Base-by-base conservation (phyloP, 75 land plant genomes). In the Isoetes taiwanensis region DNA sequence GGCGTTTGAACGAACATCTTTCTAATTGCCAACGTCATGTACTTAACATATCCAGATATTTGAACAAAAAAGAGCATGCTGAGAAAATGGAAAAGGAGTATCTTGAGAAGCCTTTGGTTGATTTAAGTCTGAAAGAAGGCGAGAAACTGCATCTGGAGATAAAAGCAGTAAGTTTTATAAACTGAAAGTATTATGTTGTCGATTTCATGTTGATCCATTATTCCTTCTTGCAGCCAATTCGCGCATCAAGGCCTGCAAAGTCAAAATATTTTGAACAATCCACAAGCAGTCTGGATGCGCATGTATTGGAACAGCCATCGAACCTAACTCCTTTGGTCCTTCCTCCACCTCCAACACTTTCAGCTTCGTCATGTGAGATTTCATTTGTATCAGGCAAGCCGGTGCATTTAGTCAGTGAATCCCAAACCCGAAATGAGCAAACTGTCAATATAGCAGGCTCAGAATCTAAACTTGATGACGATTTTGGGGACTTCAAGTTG, bases 41-140 rank as follows among this genome's bases (percentile, higher is more conserved):
- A 46, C n/a, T 5, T 54, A 54, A 5, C 24, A 34, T 27, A 11
- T 9, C 23, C 54, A 88, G 96, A 74, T 90, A 90, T 74, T 56
- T 91, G 48, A 76, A 87, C 73, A 91, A 91, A 70, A 91, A 87
- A 70, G 76, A 83, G 65, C 77, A 81, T 27, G 97, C 97, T 12
- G 97, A 91, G 43, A 83, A 91, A 69, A 80, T 91, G 80, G 95
- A 83, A 32, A 91, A 90, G 46, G 84, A 83, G 21, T 86, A 66
- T 52, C 85, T 76, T 61, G 55, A 74, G 4, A 76, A 76, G 17
- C 80, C 85, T 0, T 73, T 89, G 1, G 78, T 76, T 30, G 95
- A 91, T 64, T 91, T 86, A 56, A 91, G 97, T 78, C 75, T 91
- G 30, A 91, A 91, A 67, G 95, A 83, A 32, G 97, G 97, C 19